These are phyloP conservation scores for Eustoma russellianum DNA, from an alignment of 257 asterid genomes.

Conservation along the genomic window DNA sequence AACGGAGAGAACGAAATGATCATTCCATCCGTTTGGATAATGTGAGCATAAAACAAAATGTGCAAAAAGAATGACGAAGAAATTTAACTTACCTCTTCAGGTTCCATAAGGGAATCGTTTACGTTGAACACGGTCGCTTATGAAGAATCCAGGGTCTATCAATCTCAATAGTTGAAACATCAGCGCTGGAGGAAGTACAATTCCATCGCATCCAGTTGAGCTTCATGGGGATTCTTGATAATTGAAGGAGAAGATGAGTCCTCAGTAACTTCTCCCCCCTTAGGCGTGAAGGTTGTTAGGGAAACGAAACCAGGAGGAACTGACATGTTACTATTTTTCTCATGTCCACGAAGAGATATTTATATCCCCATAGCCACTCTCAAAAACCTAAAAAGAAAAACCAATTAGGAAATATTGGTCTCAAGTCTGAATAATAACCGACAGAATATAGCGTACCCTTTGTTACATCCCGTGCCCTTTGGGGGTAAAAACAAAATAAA, in stretches of 20 bases:
- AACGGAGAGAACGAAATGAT: no score
- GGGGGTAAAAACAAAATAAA: no score
- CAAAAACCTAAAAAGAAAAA: neutral
- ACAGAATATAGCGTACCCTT: no score
- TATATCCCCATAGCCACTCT: slow-evolving; percentile 38
- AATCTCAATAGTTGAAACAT: slow-evolving; percentile 30
- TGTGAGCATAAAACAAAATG: neutral
- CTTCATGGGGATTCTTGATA: neutral
- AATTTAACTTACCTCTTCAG: slow-evolving; percentile 28
- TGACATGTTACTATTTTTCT: slow-evolving; percentile 14
- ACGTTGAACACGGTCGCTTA: slow-evolving; percentile 14
- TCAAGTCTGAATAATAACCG: no score
- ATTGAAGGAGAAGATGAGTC: slow-evolving; percentile 11
- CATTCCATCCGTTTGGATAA: no score
- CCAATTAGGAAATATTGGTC: neutral
- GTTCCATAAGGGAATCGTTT: slow-evolving; percentile 25
- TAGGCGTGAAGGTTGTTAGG: slow-evolving; percentile 43
- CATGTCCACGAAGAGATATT: slow-evolving; percentile 9
- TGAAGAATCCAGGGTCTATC: slow-evolving; percentile 45
- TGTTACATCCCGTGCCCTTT: no score
- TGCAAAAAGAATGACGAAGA: neutral
- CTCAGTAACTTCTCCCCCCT: slow-evolving; percentile 17
- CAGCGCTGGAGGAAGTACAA: slow-evolving; percentile 19
- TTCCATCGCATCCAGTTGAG: slow-evolving; percentile 11
- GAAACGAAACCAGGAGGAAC: slow-evolving; percentile 87